Percentiles rank a stretch among this genome's conserved stretches.
Conservation (phyloP, 1,284 basidiomycete genomes). For the Ceratobasidium sp. region DNA sequence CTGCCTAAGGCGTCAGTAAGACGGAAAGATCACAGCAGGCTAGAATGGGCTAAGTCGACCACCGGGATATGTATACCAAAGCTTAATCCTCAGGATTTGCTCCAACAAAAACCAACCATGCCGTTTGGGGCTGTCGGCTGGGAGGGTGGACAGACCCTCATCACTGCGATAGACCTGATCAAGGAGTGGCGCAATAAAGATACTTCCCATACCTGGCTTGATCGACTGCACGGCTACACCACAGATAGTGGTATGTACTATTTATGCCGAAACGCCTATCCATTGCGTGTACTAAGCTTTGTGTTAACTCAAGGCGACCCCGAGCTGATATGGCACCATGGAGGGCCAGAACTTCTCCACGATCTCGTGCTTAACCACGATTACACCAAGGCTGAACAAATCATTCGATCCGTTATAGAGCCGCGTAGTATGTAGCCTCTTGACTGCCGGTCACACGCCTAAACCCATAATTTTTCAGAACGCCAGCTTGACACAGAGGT, state of each 20-base stretch:
- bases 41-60: neutral
- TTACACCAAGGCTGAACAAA: neutral
- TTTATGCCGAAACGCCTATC: neutral
- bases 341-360: neutral
- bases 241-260: neutral
- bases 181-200: neutral
- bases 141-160: neutral
- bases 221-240: neutral
- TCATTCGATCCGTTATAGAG: neutral
- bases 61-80: neutral
- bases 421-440: too few relatives aligned
- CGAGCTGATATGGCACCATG: neutral
- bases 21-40: neutral
- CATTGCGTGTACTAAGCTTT: neutral
- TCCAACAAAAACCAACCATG: too few relatives aligned
- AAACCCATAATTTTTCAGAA: too few relatives aligned
- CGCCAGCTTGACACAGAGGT: neutral
- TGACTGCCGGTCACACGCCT: too few relatives aligned
- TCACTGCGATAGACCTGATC: neutral
- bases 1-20: neutral
- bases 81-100: neutral
- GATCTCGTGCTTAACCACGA: neutral
- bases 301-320: neutral
- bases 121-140: neutral
- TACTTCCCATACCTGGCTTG: neutral